Conservation (phyloP, 768 basidiomycete species). For the Infundibulicybe gibba region DNA sequence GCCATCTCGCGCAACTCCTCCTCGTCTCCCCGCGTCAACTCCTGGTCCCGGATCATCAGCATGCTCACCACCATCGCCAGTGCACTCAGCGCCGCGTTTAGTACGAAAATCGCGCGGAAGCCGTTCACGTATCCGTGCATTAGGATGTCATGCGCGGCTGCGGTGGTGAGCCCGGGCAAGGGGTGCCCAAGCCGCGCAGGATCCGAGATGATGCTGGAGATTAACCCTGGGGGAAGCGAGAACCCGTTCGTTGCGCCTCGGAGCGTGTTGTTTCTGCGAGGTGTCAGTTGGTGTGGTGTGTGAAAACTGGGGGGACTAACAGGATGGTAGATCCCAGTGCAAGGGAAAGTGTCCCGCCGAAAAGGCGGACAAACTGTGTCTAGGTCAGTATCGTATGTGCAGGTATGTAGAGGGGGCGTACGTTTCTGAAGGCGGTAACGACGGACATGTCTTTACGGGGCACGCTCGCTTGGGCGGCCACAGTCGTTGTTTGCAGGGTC, state of each 20-base stretch:
- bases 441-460: conserved; percentile 71
- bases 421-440: conserved; percentile 66
- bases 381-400: neutral
- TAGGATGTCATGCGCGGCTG: conserved; percentile 38
- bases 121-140: conserved; percentile 52
- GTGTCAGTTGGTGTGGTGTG: conserved; percentile 4
- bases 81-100: conserved; percentile 54
- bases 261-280: conserved; percentile 44
- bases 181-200: conserved; percentile 34
- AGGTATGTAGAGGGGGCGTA: conserved; percentile 15
- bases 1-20: conserved; percentile 42
- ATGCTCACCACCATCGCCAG: conserved; percentile 52
- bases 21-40: conserved; percentile 57
- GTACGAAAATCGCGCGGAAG: conserved; percentile 55
- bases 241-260: conserved; percentile 34
- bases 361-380: conserved; percentile 56
- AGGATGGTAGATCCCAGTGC: conserved; percentile 61
- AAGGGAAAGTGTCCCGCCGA: conserved; percentile 68
- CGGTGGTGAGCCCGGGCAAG: conserved; percentile 27
- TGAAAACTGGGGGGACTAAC: conserved; percentile 17
- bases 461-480: conserved; percentile 73
- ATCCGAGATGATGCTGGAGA: conserved; percentile 44
- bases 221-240: conserved; percentile 28
- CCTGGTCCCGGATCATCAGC: conserved; percentile 58
- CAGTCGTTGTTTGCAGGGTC: conserved; percentile 62